Conservation (phyloP, 2,329 filamentous ascomycete genomes). For the Ceratocystis huliohia region DNA sequence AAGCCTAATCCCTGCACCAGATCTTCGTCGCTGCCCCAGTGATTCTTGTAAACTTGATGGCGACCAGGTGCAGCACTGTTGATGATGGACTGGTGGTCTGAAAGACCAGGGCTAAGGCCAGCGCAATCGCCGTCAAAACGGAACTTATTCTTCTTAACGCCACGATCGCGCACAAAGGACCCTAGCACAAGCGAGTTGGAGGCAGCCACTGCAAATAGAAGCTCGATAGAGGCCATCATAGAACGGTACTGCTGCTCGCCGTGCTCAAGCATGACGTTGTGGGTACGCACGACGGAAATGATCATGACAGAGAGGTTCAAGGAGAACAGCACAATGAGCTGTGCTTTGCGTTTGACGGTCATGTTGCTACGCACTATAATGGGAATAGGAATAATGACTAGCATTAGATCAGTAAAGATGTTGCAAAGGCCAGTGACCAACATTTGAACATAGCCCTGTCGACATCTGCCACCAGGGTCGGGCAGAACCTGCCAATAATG, state of each 20-base stretch:
- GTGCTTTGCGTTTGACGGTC: slow-evolving; percentile 62
- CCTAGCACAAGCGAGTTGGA: slow-evolving; percentile 84
- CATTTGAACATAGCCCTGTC: slow-evolving; percentile 75
- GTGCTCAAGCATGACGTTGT: slow-evolving; percentile 55
- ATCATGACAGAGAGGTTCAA: slow-evolving; percentile 68
- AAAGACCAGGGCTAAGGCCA: slow-evolving; percentile 1
- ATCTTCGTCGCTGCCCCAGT: slow-evolving; percentile 86
- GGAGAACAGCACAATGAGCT: slow-evolving; percentile 69
- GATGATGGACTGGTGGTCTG: slow-evolving; percentile 13
- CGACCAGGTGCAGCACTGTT: slow-evolving; percentile 30
- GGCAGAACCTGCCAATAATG: slow-evolving; percentile 75
- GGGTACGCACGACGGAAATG: slow-evolving; percentile 71
- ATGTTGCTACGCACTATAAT: slow-evolving; percentile 74
- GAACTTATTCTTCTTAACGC: slow-evolving; percentile 80
- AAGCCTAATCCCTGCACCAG: slow-evolving; percentile 70
- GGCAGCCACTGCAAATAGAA: slow-evolving; percentile 74
- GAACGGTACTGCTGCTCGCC: slow-evolving; percentile 80
- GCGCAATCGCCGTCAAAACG: slow-evolving; percentile 31
- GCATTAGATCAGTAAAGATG: slow-evolving; percentile 73
- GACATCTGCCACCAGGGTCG: slow-evolving; percentile 73
- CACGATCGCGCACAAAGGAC: slow-evolving; percentile 81
- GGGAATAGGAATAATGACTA: slow-evolving; percentile 79
- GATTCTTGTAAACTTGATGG: slow-evolving; percentile 36
- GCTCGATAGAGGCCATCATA: slow-evolving; percentile 76
- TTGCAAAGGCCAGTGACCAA: slow-evolving; percentile 84